Conservation (phyloP, 176 grass and related monocot species). For the Elymus sibiricus region DNA sequence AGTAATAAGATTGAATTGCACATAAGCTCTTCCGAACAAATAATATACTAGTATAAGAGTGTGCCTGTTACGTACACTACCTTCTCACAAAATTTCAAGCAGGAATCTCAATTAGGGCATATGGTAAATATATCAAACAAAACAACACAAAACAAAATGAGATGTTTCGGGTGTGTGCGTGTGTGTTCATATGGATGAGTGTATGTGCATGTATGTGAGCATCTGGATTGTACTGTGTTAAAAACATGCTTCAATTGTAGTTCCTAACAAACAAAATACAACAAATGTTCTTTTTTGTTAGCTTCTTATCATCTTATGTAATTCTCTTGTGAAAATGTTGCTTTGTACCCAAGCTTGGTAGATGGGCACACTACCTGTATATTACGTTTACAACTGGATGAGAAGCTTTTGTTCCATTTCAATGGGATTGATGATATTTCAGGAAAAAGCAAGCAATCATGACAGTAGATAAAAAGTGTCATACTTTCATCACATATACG, state of each 20-base stretch:
- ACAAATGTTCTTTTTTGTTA: not conserved
- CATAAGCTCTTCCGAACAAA: too few relatives aligned
- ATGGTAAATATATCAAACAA: not conserved
- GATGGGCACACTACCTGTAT: slow-evolving; percentile 20
- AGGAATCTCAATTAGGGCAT: not conserved
- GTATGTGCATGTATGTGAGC: too few relatives aligned
- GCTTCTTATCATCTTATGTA: slow-evolving; percentile 22
- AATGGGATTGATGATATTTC: slow-evolving; percentile 24
- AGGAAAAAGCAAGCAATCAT: slow-evolving; percentile 43
- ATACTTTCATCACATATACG: slow-evolving; percentile 48
- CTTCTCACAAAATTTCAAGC: not conserved
- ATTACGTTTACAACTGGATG: slow-evolving; percentile 20
- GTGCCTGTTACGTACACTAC: not conserved
- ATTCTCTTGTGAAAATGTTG: slow-evolving; percentile 26
- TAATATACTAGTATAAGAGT: not conserved
- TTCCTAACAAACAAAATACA: not conserved
- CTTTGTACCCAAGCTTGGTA: slow-evolving; percentile 19
- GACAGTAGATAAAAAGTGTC: slow-evolving; percentile 44
- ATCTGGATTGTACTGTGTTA: too few relatives aligned
- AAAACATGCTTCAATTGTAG: not conserved
- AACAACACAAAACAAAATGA: too few relatives aligned
- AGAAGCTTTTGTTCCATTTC: slow-evolving; percentile 19
- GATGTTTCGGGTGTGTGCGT: too few relatives aligned
- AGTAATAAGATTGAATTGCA: not conserved
- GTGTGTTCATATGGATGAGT: too few relatives aligned